phyloP scores from a whole-genome alignment of 257 asterid genomes.

The Capsicum baccatum region DNA sequence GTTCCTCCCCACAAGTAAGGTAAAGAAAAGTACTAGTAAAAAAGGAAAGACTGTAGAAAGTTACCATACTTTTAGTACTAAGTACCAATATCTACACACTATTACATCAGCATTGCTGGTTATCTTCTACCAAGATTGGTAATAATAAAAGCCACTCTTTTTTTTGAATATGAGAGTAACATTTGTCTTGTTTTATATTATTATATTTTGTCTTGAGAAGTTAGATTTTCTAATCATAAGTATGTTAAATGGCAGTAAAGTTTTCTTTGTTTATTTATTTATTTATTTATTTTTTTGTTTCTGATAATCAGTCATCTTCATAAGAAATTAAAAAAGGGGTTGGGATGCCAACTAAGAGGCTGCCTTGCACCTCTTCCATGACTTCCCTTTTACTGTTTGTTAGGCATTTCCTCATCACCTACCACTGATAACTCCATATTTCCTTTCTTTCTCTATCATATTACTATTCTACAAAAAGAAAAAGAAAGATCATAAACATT shows the following conservation, averaged over 20 bases:
- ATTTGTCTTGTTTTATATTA: conserved; percentile 18
- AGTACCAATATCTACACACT: background rate
- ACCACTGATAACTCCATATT: conserved; percentile 75
- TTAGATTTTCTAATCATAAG: background rate
- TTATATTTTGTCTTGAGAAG: background rate
- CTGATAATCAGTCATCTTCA: conserved; percentile 51
- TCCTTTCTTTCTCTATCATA: conserved; percentile 51
- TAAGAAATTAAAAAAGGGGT: conserved; percentile 34
- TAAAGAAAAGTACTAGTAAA: background rate
- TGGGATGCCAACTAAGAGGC: conserved; percentile 45
- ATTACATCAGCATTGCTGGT: conserved; percentile 6
- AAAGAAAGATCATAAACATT: background rate
- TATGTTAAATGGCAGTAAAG: conserved; percentile 27
- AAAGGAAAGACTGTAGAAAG: background rate
- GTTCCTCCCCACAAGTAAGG: background rate
- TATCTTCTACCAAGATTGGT: conserved; percentile 18
- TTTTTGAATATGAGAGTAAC: background rate
- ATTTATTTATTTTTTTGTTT: background rate
- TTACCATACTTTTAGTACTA: conserved; percentile 22
- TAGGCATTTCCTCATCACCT: conserved; percentile 70
- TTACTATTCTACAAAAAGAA: conserved; percentile 38
- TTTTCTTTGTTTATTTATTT: background rate
- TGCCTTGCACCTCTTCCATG: conserved; percentile 53
- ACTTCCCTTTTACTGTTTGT: conserved; percentile 66
- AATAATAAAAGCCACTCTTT: background rate